Evolutionary conservation across 257 asterid genomes (phyloP), one percentile per base, ranked within the genome.

Genomic region (Dorcoceras hygrometricum): DNA sequence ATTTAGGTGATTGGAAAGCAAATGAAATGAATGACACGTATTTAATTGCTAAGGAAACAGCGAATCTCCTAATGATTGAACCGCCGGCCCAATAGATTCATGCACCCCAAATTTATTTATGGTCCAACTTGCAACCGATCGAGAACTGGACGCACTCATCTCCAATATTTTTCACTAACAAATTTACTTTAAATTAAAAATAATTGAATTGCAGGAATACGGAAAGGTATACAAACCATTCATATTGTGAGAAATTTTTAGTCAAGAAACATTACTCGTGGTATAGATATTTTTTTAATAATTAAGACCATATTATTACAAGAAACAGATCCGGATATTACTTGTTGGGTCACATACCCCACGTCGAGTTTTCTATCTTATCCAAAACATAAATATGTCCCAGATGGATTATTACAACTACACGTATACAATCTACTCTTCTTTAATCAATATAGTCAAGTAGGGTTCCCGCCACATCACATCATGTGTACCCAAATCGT

Each of bases 41-140:
- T 11, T 5, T 6, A 23, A 58, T 23, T 22, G 19, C 26, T 24
- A 58, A 6, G 60, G 24, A 27, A 65, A 60, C 70, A 50, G 18
- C 19, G 69, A 54, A 70, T 25, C 71, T 69, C 57, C 72, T 26
- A 75, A 70, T 70, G 73, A 66, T 75, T 70, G 79, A 66, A 60
- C 29, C n/a, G n/a, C n/a, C n/a, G n/a, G n/a, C 60, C 72, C 72
- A 28, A 65, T 34, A 8, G 51, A 39, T 39, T 39, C 51, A 39
- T 14, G 51, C 51, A 39, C 51, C 51, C 19, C 3, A 2, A 14
- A 39, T 12, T 39, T 39, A 3, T 12, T 3, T n/a, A n/a, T n/a
- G n/a, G 51, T 39, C 51, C 19, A 5, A 36, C 48, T 36, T 16
- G 11, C 48, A 11, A 4, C 18, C 11, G 48, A 36, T 36, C 11